Evolutionary conservation across 176 grass and related monocot species (phyloP), one percentile per base, ranked within the genome.

Genomic region (Puya raimondii): DNA sequence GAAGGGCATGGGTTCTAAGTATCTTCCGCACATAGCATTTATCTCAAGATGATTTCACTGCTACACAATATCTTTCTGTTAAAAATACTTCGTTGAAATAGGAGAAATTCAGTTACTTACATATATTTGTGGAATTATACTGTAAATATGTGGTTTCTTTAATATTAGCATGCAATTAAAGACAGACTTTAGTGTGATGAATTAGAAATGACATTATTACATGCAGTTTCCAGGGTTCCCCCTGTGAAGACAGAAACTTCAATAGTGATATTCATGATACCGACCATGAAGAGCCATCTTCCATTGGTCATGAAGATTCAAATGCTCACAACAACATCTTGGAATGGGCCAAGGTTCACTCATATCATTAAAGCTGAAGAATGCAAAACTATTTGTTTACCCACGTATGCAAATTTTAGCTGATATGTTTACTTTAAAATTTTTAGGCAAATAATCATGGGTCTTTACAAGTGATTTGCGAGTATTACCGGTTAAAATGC

Each of bases 261-360:
- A 81, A 78, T 80, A 80, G 80, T 82, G 84, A 87, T 67, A 71
- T 69, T 22, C 70, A 86, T 49, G 82, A 82, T 70, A 68, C 76
- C 13, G 87, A 88, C 70, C 68, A 71, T 23, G 95, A 94, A 80
- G 95, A 91, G 67, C 87, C 95, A 74, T 99, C 95, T 82, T 93
- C 95, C 10, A 87, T 86, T 15, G 82, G 89, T 47, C 82, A 93
- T 65, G 89, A 88, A 65, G 89, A 93, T 70, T 80, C 83, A 57
- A 77, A 77, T 70, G 80, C 66, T 29, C 87, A 91, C 50, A 72
- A 70, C 33, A 85, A 76, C 68, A 88, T 99, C 83, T 82, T 91
- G 52, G 83, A 88, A 68, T 99, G 95, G 95, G 90, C 95, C 26
- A 85, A 99, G 95, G 95, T 99, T 78, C 61, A 66, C n/a, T 61